phyloP scores from a whole-genome alignment of 768 basidiomycete species.

The Hypsizygus marmoreus region DNA sequence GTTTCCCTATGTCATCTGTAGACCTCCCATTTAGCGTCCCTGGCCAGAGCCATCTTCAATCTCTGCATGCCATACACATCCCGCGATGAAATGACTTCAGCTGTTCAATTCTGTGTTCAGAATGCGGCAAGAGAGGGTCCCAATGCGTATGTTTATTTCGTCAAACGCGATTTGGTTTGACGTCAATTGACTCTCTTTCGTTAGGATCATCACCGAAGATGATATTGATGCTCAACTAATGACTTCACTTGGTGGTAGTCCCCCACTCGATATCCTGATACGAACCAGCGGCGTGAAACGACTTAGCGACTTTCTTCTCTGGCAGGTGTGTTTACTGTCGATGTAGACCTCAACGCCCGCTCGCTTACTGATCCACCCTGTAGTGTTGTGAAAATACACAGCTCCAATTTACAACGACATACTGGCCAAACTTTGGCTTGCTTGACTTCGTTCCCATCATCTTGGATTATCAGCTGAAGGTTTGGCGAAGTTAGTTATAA shows the following conservation, averaged over 20 bases:
- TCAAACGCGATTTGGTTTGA: too few relatives aligned
- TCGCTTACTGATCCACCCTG: background rate
- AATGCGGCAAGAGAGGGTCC: constrained; percentile 31
- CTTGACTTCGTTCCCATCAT: constrained; percentile 86
- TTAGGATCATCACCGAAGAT: constrained; percentile 58
- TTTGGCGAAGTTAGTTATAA: constrained; percentile 53
- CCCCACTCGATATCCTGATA: constrained; percentile 86
- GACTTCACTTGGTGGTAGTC: constrained; percentile 64
- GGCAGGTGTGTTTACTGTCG: constrained; percentile 84
- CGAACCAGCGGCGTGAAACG: constrained; percentile 90
- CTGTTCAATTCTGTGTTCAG: constrained; percentile 58
- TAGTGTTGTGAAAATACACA: constrained; percentile 85
- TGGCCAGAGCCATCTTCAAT: constrained; percentile 79
- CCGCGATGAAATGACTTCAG: constrained; percentile 86
- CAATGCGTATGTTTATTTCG: constrained; percentile 14
- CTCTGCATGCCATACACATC: constrained; percentile 93
- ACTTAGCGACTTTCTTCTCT: constrained; percentile 87
- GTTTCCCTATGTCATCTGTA: constrained; percentile 16
- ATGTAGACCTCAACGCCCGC: background rate
- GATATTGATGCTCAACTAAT: constrained; percentile 69
- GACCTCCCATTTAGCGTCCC: background rate
- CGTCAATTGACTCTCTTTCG: too few relatives aligned
- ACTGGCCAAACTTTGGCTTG: constrained; percentile 94
- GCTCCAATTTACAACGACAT: constrained; percentile 79
- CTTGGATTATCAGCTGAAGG: constrained; percentile 82